Percentiles rank a stretch among this genome's conserved stretches.
phyloP scores from a whole-genome alignment of 768 basidiomycete genomes.

The Psilocybe tampanensis region DNA sequence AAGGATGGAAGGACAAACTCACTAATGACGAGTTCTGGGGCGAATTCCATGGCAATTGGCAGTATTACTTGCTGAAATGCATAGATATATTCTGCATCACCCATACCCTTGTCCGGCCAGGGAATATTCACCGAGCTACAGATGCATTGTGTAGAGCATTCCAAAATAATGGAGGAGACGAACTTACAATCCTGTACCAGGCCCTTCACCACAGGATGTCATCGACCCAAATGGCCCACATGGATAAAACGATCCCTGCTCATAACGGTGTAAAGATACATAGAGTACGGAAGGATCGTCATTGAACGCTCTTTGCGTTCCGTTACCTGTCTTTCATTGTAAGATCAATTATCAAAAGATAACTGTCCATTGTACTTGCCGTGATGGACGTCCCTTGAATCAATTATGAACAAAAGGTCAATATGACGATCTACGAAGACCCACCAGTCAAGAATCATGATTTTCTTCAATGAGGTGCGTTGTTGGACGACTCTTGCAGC shows the following conservation, averaged over 20 bases:
- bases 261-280: slow-evolving; percentile 94
- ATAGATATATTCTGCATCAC: slow-evolving; percentile 94
- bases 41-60: slow-evolving; percentile 97
- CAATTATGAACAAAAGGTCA: not conserved
- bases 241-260: slow-evolving; percentile 91
- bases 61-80: slow-evolving; percentile 96
- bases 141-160: slow-evolving; percentile 10
- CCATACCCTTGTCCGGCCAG: slow-evolving; percentile 88
- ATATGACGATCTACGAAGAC: slow-evolving; percentile 28
- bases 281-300: slow-evolving; percentile 92
- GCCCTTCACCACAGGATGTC: slow-evolving; percentile 83
- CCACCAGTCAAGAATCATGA: slow-evolving; percentile 95
- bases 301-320: slow-evolving; percentile 94
- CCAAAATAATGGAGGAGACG: not conserved
- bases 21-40: slow-evolving; percentile 60
- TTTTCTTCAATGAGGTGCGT: slow-evolving; percentile 68
- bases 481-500: slow-evolving; percentile 83
- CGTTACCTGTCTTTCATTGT: slow-evolving; percentile 70
- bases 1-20: not conserved
- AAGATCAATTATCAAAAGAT: not conserved
- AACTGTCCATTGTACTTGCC: slow-evolving; percentile 45
- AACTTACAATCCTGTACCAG: slow-evolving; percentile 84
- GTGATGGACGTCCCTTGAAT: slow-evolving; percentile 89
- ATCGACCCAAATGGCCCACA: slow-evolving; percentile 88
- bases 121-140: slow-evolving; percentile 92